Conservation (phyloP, 139 green algal species). For the Chlorella sp. region DNA sequence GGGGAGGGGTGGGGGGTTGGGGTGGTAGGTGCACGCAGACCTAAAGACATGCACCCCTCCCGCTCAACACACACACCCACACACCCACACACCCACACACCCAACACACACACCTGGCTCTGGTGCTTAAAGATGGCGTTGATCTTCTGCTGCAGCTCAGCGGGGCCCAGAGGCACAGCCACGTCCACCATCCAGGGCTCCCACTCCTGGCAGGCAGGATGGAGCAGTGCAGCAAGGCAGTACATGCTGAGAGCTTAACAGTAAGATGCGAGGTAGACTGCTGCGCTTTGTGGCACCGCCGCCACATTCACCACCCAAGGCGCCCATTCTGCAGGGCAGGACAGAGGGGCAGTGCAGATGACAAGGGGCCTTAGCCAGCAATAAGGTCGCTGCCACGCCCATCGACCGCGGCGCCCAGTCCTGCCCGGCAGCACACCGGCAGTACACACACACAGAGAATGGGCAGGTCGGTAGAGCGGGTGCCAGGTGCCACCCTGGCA, state of each 20-base stretch:
- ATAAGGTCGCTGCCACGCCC: too few species aligned
- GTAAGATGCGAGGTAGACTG: too few species aligned
- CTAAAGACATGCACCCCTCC: too few species aligned
- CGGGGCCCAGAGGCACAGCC: slow-evolving; percentile 35
- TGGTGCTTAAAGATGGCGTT: slow-evolving; percentile 49
- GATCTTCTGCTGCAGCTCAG: slow-evolving; percentile 36
- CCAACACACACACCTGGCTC: neutral
- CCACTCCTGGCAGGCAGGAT: slow-evolving; percentile 36
- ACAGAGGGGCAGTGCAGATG: too few species aligned
- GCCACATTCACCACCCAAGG: slow-evolving; percentile 23
- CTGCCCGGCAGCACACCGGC: too few species aligned
- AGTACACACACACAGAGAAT: slow-evolving; percentile 25
- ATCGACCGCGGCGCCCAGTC: too few species aligned
- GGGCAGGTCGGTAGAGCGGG: too few species aligned
- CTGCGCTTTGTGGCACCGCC: neutral
- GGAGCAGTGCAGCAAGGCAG: neutral
- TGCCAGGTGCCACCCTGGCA: too few species aligned
- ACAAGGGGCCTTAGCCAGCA: too few species aligned
- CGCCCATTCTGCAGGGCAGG: slow-evolving; percentile 32
- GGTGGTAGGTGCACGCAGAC: too few species aligned
- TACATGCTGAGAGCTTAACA: too few species aligned
- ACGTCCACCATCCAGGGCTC: slow-evolving; percentile 37
- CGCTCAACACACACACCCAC: neutral
- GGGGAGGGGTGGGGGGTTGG: neutral
- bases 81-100: neutral